Base-by-base conservation (phyloP, 805 yeast genomes). In the Sugiyamaella lignohabitans region DNA sequence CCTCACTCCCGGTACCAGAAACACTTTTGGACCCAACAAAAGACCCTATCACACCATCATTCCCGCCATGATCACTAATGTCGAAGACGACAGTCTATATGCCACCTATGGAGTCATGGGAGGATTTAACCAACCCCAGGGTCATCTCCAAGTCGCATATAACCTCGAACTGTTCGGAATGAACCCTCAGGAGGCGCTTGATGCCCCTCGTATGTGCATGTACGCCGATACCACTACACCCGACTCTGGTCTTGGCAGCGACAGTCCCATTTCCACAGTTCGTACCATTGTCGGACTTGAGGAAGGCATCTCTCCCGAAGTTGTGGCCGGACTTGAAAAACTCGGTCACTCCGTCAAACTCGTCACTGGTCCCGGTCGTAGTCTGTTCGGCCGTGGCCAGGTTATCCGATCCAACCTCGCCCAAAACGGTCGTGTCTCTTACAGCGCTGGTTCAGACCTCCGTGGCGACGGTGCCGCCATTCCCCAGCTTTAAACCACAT, bases 51-150 rank as follows among this genome's bases (percentile, higher is more conserved):
- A 86, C 58, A 86, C 95, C 0, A 85, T 85, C 49, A 84, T 85
- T 49, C 94, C 94, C 1, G 86, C 87, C 0, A 74, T 85, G 80
- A 75, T 85, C 24, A 85, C 94, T 11, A 62, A 67, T 2, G 46
- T 45, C 23, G 49, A 47, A 2, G 59, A 60, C 43, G 67, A 63
- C 24, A 51, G 50, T 3, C 63, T 85, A n/a, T 80, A 72, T 57
- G 87, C 88, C 0, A 66, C 82, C n/a, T 81, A 73, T 55, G 93
- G 91, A 42, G 84, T 82, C 51, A 84, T 84, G 87, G 95, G 95
- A 16, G 94, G 91, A 1, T 85, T 79, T 66, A 84, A 81, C 69
- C 95, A 86, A 62, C 94, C 94, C 2, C 87, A 83, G 56, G 89
- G 89, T 1, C 94, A 85, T 55, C 79, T 85, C 4, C 91, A 84